Evolutionary conservation across 441 rosid genomes (phyloP).

Genomic region (Lepidium campestre): DNA sequence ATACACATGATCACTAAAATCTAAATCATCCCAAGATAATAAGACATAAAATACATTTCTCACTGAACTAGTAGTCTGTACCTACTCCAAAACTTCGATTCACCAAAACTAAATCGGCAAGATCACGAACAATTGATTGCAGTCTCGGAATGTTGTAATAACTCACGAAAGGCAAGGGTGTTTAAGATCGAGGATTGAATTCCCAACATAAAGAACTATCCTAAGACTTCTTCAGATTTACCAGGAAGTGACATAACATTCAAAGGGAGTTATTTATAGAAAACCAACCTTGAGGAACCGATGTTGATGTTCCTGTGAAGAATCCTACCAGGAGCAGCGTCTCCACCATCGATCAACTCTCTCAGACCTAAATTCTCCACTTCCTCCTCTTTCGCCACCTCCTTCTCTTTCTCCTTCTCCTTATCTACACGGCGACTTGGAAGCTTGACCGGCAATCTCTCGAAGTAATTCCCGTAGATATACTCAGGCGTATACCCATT

Average conservation of each 20-base stretch:
- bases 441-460: constrained; percentile 61
- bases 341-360: constrained; percentile 63
- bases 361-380: constrained; percentile 61
- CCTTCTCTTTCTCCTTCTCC: constrained; percentile 31
- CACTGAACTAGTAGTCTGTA: not conserved
- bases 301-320: constrained; percentile 68
- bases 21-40: not conserved
- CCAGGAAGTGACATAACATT: not conserved
- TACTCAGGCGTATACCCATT: constrained; percentile 82
- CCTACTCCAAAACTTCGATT: not conserved
- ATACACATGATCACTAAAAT: not conserved
- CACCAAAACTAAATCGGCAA: not conserved
- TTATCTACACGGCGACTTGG: constrained; percentile 17
- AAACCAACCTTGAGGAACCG: constrained; percentile 48
- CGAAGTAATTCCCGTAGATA: constrained; percentile 92
- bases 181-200: not conserved
- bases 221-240: not conserved
- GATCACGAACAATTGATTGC: not conserved
- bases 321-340: constrained; percentile 49
- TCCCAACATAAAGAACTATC: not conserved
- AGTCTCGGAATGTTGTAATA: not conserved
- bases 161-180: not conserved
- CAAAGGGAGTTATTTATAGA: not conserved
- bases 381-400: constrained; percentile 35
- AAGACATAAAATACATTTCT: not conserved